Base-by-base conservation (phyloP, 768 basidiomycete genomes). In the Lyophyllum atratum region DNA sequence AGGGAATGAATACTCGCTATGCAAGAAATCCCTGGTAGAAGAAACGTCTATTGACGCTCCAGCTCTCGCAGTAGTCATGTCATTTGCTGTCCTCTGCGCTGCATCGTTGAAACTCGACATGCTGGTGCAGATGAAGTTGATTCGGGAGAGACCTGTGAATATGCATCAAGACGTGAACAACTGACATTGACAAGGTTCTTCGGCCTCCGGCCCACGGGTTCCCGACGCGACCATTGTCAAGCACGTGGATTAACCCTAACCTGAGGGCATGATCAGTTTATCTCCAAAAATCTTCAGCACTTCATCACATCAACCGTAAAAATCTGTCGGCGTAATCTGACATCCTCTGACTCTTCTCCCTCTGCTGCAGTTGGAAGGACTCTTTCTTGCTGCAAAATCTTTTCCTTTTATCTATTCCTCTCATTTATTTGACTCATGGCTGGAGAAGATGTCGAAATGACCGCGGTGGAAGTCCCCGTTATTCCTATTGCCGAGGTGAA, bases 31-130 rank as follows among this genome's bases (percentile, higher is more conserved):
- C 44, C 80, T 75, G 3, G 85, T 66, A n/a, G 60, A 67, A 34
- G 70, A 66, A 11, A 82, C 64, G 40, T 78, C 69, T 43, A 87
- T 67, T 1, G 79, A 73, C 12, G 81, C 70, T 12, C 53, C 66
- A n/a, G 61, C 64, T 26, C 86, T 72, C 0, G 86, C 85, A 17
- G 68, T 68, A 31, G 62, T 64, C 80, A 89, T 81, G 61, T 87
- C 87, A 43, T 76, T 61, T 2, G 63, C 75, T 11, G 80, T 85
- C 63, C 80, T 82, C 25, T 70, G 74, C 51, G 74, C 82, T 37
- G 73, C 60, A 65, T 80, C 77, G 59, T 42, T 50, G 19, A 34
- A 40, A 44, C 7, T n/a, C n/a, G 61, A 46, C 61, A 63, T 59
- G 19, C 22, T 51, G 29, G 37, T 17, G 28, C 24, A 22, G 14